Conservation (phyloP, 2,329 filamentous ascomycete species). For the Clonostachys solani region DNA sequence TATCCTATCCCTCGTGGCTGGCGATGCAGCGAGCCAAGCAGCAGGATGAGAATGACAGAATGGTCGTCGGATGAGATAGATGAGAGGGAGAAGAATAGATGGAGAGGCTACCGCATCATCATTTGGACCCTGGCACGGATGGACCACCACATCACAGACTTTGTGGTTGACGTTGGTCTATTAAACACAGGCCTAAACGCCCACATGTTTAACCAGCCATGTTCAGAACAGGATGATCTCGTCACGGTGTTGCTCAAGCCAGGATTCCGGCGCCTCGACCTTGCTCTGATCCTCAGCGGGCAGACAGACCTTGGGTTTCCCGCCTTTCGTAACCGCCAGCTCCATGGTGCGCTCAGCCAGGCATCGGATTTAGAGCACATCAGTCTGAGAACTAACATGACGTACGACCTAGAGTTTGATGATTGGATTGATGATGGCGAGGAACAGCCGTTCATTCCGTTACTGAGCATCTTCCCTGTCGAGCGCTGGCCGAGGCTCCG, state of each 20-base stretch:
- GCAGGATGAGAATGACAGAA: too few species aligned
- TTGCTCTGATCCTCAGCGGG: conserved; percentile 10
- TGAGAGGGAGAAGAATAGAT: conserved; percentile 8
- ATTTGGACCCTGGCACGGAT: conserved; percentile 5
- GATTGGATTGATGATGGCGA: neutral
- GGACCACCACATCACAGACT: conserved; percentile 16
- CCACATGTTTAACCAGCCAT: conserved; percentile 16
- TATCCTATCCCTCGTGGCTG: conserved; percentile 27
- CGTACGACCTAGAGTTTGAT: conserved; percentile 1
- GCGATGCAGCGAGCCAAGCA: conserved; percentile 5
- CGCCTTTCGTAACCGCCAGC: conserved; percentile 5
- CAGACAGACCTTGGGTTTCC: neutral
- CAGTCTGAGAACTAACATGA: conserved; percentile 3
- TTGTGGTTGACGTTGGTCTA: conserved; percentile 18
- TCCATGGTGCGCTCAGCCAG: conserved; percentile 5
- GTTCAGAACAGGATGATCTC: conserved; percentile 15
- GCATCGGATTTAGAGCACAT: conserved; percentile 7
- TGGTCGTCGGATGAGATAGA: neutral
- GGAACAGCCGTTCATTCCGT: conserved; percentile 2
- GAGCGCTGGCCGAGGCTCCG: conserved; percentile 13
- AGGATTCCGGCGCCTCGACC: conserved; percentile 15
- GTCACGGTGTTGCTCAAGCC: conserved; percentile 11
- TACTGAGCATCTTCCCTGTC: conserved; percentile 15
- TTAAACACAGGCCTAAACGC: conserved; percentile 17
- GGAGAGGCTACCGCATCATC: conserved; percentile 19